Evolutionary conservation across 768 basidiomycete species (phyloP).

Genomic region (Macrolepiota fuliginosa): DNA sequence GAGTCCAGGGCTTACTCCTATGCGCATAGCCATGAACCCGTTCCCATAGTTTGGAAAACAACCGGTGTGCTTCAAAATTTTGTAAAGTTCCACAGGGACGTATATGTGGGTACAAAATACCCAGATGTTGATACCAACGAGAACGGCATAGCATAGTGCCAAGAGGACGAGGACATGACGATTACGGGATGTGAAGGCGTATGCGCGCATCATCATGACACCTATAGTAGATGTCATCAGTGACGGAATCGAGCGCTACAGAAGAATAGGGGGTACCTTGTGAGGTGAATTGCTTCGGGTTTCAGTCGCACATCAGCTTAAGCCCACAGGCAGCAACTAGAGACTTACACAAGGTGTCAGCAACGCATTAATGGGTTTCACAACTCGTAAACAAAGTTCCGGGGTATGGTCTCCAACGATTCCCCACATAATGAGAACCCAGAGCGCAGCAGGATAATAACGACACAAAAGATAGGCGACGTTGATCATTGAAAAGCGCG

Average conservation of each 20-base stretch:
- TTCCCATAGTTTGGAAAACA: slow-evolving; percentile 38
- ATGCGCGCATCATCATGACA: slow-evolving; percentile 43
- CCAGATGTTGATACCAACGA: slow-evolving; percentile 34
- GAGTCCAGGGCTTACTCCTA: slow-evolving; percentile 28
- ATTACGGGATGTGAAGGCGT: slow-evolving; percentile 39
- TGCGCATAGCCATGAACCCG: slow-evolving; percentile 26
- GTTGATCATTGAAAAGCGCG: slow-evolving; percentile 38
- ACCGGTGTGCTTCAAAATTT: slow-evolving; percentile 26
- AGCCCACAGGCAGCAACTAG: not conserved
- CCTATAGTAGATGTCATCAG: slow-evolving; percentile 19
- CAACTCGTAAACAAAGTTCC: slow-evolving; percentile 27
- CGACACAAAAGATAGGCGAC: slow-evolving; percentile 38
- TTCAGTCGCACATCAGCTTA: not conserved
- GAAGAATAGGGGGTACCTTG: slow-evolving; percentile 28
- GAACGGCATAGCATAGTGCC: slow-evolving; percentile 25
- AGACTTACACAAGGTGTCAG: slow-evolving; percentile 31
- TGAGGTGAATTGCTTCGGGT: slow-evolving; percentile 36
- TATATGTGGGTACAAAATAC: slow-evolving; percentile 29
- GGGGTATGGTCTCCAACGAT: slow-evolving; percentile 33
- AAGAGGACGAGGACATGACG: slow-evolving; percentile 26
- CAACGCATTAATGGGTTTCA: slow-evolving; percentile 28
- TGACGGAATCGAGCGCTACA: not conserved
- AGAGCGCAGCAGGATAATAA: slow-evolving; percentile 37
- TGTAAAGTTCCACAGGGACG: slow-evolving; percentile 22
- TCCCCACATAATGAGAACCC: slow-evolving; percentile 35